Conservation (phyloP, 1,284 basidiomycete genomes). For the Meira nashicola region DNA sequence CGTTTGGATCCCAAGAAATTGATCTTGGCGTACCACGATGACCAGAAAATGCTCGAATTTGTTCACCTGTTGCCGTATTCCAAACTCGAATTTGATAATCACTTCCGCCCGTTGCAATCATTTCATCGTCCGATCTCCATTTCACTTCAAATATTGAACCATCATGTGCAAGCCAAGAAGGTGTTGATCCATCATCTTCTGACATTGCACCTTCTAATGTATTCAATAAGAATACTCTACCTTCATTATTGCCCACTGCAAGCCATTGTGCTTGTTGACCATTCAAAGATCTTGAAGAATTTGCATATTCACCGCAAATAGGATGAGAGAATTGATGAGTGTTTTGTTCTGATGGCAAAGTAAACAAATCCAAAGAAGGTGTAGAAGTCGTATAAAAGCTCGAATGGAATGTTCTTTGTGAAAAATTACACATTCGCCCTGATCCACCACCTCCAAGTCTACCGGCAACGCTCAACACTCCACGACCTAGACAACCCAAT, state of each 20-base stretch:
- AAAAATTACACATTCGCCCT: slow-evolving; percentile 1
- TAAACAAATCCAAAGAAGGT: slow-evolving; percentile 14
- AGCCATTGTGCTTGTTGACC: slow-evolving; percentile 39
- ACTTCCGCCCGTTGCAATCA: slow-evolving; percentile 36
- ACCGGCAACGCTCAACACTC: slow-evolving; percentile 2
- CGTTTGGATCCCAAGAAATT: slow-evolving; percentile 41
- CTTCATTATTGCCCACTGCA: slow-evolving; percentile 48
- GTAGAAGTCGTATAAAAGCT: slow-evolving; percentile 25
- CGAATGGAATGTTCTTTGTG: not conserved
- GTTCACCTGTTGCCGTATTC: slow-evolving; percentile 37
- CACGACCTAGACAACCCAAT: not conserved
- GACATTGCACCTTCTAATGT: slow-evolving; percentile 26
- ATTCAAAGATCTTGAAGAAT: slow-evolving; percentile 25
- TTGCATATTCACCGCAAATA: slow-evolving; percentile 36
- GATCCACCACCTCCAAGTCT: not conserved
- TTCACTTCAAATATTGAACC: slow-evolving; percentile 40
- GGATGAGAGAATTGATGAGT: slow-evolving; percentile 26
- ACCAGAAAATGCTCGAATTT: slow-evolving; percentile 4
- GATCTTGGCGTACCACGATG: slow-evolving; percentile 34
- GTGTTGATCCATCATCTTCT: slow-evolving; percentile 10
- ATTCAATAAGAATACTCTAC: slow-evolving; percentile 41
- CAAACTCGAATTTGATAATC: slow-evolving; percentile 44
- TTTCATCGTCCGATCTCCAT: slow-evolving; percentile 44
- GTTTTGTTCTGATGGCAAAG: slow-evolving; percentile 13
- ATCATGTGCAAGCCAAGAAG: slow-evolving; percentile 20